Conservation (phyloP, 2,329 filamentous ascomycete genomes). For the Furcasterigmium furcatum region DNA sequence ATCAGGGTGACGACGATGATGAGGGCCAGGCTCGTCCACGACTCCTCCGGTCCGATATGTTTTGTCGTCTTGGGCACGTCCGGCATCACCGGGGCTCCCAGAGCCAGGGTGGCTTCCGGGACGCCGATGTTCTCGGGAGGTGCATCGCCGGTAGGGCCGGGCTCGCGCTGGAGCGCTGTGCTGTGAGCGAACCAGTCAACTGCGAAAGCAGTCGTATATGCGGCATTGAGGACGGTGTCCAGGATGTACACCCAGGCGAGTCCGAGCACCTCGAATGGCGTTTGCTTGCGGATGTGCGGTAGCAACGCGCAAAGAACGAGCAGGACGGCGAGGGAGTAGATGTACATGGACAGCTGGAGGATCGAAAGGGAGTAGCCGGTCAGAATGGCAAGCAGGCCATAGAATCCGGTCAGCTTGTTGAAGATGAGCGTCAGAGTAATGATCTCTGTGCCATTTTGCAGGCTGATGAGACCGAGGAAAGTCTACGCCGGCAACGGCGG, state of each 20-base stretch:
- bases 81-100: conserved; percentile 11
- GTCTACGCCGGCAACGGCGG: conserved; percentile 50
- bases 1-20: conserved; percentile 72
- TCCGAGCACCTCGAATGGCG: conserved; percentile 73
- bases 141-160: conserved; percentile 11
- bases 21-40: conserved; percentile 71
- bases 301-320: conserved; percentile 66
- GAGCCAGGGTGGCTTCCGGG: conserved; percentile 9
- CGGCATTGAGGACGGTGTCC: conserved; percentile 77
- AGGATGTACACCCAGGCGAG: conserved; percentile 84
- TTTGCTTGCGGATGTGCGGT: conserved; percentile 76
- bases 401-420: conserved; percentile 90
- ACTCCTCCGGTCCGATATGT: conserved; percentile 47
- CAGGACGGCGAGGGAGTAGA: conserved; percentile 77
- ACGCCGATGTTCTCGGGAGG: conserved; percentile 6
- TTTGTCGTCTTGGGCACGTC: conserved; percentile 12
- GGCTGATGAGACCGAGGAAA: conserved; percentile 81
- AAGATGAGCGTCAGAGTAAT: conserved; percentile 80
- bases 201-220: conserved; percentile 80
- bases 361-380: conserved; percentile 82
- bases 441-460: conserved; percentile 82
- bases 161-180: conserved; percentile 28
- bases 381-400: conserved; percentile 83
- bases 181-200: conserved; percentile 79
- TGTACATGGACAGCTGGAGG: conserved; percentile 85